phyloP scores from a whole-genome alignment of 2,329 filamentous ascomycete genomes.

The Rhexocercosporidium sp. region DNA sequence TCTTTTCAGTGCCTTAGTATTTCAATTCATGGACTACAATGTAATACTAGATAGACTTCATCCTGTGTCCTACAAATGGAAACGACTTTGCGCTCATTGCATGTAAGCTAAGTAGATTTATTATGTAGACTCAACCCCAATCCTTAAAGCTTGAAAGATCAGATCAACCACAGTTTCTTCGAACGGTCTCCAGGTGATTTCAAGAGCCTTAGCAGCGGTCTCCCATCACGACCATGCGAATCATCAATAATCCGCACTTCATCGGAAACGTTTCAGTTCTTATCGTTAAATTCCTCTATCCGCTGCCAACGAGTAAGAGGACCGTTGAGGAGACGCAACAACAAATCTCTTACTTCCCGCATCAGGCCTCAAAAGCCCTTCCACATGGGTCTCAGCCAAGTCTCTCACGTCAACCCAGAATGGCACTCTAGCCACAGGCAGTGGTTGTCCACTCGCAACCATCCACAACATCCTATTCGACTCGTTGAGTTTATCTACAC shows the following conservation, averaged over 20 bases:
- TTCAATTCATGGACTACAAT: no score
- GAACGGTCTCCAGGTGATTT: slow-evolving; percentile 60
- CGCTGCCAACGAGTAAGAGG: slow-evolving; percentile 54
- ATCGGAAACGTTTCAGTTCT: slow-evolving; percentile 33
- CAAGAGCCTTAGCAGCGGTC: slow-evolving; percentile 55
- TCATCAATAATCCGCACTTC: slow-evolving; percentile 43
- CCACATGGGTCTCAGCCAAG: slow-evolving; percentile 65
- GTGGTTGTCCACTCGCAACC: slow-evolving; percentile 62
- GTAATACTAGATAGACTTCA: not conserved
- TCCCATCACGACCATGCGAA: slow-evolving; percentile 50
- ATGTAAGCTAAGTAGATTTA: no score
- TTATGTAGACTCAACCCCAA: not conserved
- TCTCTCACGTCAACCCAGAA: slow-evolving; percentile 65
- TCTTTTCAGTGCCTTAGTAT: no score
- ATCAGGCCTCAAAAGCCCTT: slow-evolving; percentile 58
- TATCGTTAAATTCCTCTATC: slow-evolving; percentile 43
- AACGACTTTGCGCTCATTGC: no score
- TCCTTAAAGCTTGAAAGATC: slow-evolving; percentile 48
- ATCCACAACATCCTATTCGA: slow-evolving; percentile 72
- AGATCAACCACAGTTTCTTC: slow-evolving; percentile 63
- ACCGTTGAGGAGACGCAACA: slow-evolving; percentile 49
- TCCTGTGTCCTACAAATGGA: no score
- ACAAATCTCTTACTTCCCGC: slow-evolving; percentile 67
- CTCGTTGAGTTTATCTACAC: slow-evolving; percentile 68
- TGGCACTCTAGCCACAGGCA: slow-evolving; percentile 48